Percentiles rank a stretch among this genome's conserved stretches.
Conservation (phyloP, 306 rosid genomes). For the Cicer judaicum region DNA sequence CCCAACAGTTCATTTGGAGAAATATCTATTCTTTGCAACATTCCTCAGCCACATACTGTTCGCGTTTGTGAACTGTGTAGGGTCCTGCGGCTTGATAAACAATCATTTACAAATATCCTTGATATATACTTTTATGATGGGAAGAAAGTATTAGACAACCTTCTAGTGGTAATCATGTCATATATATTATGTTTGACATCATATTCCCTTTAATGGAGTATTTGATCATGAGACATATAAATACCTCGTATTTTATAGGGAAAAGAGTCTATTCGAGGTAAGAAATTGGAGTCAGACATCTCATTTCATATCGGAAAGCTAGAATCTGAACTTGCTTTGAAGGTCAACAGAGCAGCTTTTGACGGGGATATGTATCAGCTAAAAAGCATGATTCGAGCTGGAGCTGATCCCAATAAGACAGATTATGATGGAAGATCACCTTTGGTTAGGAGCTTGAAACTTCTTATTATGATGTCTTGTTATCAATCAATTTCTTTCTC, state of each 20-base stretch:
- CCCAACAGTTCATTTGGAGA: conserved; percentile 81
- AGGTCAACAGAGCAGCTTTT: conserved; percentile 82
- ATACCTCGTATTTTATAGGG: conserved; percentile 57
- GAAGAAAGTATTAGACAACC: conserved; percentile 86
- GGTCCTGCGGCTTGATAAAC: conserved; percentile 91
- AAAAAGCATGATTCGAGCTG: conserved; percentile 82
- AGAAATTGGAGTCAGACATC: conserved; percentile 90
- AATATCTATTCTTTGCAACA: conserved; percentile 91
- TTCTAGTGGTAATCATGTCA: conserved; percentile 72
- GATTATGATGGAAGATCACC: conserved; percentile 99
- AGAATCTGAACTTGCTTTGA: conserved; percentile 94
- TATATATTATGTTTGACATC: background rate
- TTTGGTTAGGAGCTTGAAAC: conserved; percentile 61
- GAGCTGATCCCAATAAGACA: conserved; percentile 91
- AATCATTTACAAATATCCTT: conserved; percentile 81
- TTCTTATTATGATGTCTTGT: conserved; percentile 29
- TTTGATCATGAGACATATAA: conserved; percentile 14
- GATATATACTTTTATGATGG: conserved; percentile 91
- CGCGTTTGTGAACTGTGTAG: conserved; percentile 86
- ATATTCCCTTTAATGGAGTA: conserved; percentile 5
- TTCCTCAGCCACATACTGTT: conserved; percentile 91
- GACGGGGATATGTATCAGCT: conserved; percentile 82
- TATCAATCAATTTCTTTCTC: conserved; percentile 25
- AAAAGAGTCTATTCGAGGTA: conserved; percentile 65
- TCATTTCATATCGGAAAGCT: conserved; percentile 87